Evolutionary conservation across 2,329 filamentous ascomycete genomes (phyloP).

Genomic region (Chaetomium sp.): DNA sequence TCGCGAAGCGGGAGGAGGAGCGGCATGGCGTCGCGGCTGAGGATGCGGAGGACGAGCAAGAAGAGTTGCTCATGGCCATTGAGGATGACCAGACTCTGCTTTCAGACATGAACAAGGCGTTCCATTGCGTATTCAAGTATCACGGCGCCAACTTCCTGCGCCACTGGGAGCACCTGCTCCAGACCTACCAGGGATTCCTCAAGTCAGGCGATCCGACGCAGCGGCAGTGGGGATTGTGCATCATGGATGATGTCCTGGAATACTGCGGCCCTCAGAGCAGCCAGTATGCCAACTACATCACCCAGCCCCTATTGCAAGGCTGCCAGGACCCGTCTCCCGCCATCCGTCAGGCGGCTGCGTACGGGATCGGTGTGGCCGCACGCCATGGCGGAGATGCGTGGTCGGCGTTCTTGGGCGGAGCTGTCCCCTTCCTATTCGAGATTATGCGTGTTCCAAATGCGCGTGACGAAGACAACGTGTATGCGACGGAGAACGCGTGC

Average conservation of each 20-base stretch:
- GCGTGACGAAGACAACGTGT: constrained; percentile 88
- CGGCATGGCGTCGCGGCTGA: constrained; percentile 71
- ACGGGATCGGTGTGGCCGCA: constrained; percentile 92
- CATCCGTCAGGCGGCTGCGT: constrained; percentile 93
- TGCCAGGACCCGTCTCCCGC: constrained; percentile 84
- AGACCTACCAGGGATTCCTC: constrained; percentile 84
- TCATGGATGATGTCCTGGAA: constrained; percentile 96
- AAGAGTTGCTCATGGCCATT: constrained; percentile 86
- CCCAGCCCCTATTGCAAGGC: constrained; percentile 81
- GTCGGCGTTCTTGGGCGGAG: constrained; percentile 82
- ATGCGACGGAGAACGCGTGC: constrained; percentile 96
- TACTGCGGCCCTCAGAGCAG: constrained; percentile 91
- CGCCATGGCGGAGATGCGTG: constrained; percentile 87
- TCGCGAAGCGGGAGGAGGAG: constrained; percentile 81
- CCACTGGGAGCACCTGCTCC: constrained; percentile 82
- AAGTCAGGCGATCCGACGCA: constrained; percentile 82
- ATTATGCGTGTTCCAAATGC: constrained; percentile 79
- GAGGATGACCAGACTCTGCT: constrained; percentile 96
- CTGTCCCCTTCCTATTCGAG: constrained; percentile 81
- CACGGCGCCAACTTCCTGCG: constrained; percentile 82
- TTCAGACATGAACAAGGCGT: constrained; percentile 99
- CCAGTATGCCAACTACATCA: constrained; percentile 82
- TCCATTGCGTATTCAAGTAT: constrained; percentile 98
- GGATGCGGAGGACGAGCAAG: constrained; percentile 83
- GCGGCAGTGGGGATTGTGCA: constrained; percentile 97